A percentile compares a stretch with the other conserved stretches of the same genome.
Evolutionary conservation across 352 stramenopile genomes (phyloP).

Genomic region (Pythium insidiosum): DNA sequence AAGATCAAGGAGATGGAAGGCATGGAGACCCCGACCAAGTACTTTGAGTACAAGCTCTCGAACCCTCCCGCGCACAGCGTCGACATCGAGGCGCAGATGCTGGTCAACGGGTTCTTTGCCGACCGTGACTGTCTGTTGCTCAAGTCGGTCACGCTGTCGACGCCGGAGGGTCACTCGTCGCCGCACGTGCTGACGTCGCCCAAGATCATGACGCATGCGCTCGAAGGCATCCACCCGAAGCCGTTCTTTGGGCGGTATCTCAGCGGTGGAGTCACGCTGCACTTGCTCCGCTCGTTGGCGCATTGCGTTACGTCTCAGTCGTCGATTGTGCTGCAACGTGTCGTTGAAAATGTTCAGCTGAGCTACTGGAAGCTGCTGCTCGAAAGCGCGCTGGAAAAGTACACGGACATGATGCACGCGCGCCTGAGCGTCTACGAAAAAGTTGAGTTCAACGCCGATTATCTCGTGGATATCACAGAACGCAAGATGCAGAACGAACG

Average conservation of each 20-base stretch:
- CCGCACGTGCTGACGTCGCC: constrained; percentile 39
- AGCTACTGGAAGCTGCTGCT: constrained; percentile 61
- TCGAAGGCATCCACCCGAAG: constrained; percentile 39
- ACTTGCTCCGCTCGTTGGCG: constrained; percentile 41
- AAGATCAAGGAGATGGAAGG: constrained; percentile 78
- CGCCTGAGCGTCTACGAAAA: constrained; percentile 52
- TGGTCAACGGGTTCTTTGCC: constrained; percentile 30
- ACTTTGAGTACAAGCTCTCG: constrained; percentile 60
- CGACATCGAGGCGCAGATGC: constrained; percentile 42
- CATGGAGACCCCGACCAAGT: constrained; percentile 44
- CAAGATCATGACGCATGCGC: constrained; percentile 48
- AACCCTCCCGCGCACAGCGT: constrained; percentile 21
- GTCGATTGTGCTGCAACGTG: constrained; percentile 41
- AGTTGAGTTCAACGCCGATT: constrained; percentile 42
- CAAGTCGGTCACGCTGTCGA: constrained; percentile 41
- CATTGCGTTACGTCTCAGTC: constrained; percentile 24
- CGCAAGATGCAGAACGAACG: constrained; percentile 46
- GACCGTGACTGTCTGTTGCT: constrained; percentile 44
- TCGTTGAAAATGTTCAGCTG: constrained; percentile 51
- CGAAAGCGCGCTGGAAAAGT: constrained; percentile 39
- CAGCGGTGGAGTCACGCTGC: constrained; percentile 38
- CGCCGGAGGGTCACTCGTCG: constrained; percentile 14
- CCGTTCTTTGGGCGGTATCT: constrained; percentile 57
- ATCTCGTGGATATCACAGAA: constrained; percentile 66
- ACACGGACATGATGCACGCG: constrained; percentile 53